Base-by-base conservation (phyloP, 176 grass and related monocot species). In the Puya raimondii region DNA sequence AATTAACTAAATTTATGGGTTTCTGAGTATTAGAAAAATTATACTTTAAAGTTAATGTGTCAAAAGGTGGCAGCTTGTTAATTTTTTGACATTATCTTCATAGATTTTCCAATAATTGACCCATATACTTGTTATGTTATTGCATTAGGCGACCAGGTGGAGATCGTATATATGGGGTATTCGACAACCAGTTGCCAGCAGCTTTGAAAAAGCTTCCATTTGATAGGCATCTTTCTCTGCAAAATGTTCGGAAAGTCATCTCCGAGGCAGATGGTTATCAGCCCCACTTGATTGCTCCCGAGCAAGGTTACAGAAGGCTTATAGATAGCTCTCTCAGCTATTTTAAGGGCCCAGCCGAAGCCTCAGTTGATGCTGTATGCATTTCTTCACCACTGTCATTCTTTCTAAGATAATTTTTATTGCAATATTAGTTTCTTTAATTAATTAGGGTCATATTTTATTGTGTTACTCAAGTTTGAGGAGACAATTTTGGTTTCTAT, bases 211-310 rank as follows among this genome's bases (percentile, higher is more conserved):
- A 99, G 61, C 95, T 99, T 80, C 95, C 95, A 73, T 94, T 99
- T 68, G 95, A 99, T 72, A 87, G 85, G 27, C 90, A 99, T 74
- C 85, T 99, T 67, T 94, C 95, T 11, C 33, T 88, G 82, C 90
- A 99, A 82, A 99, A 94, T 80, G 95, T 99, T 70, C 73, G 79
- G 8, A 88, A 90, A 83, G 95, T 99, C 66, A 94, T 99, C 78
- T 99, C 95, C 64, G 90, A 99, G 42, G 95, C 95, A 84, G 95
- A 99, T 80, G 90, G 95, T 80, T 99, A 99, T 68, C 95, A 99
- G 71, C 95, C 95, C 58, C 95, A 99, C 78, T 85, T 99, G 81
- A 99, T 99, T 80, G 95, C 95, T 10, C 95, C 95, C 50, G 95
- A 99, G 75, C 95, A 99, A 88, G 95, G 95, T 47, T 99, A 99